A percentile compares a stretch with the other conserved stretches of the same genome.
Evolutionary conservation across 305 asterid species (phyloP).

Genomic region (Fraxinus dipetala): DNA sequence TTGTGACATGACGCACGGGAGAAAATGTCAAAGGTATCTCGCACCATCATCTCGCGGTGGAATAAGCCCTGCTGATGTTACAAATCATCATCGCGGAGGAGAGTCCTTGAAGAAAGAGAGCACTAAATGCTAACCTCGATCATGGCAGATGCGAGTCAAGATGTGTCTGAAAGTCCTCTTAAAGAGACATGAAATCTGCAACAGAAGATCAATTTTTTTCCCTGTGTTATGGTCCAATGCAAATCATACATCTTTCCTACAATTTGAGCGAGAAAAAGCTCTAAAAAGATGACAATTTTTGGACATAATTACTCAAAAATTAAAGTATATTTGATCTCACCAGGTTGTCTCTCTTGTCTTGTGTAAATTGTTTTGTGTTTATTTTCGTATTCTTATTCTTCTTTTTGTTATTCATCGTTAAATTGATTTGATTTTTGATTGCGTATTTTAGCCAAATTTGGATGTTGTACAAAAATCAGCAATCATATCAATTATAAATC

Average conservation of each 20-base stretch:
- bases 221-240: not conserved
- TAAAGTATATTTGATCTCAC: not conserved
- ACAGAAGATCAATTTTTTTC: not conserved
- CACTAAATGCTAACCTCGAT: constrained; percentile 22
- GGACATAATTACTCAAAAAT: not conserved
- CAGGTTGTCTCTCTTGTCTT: not conserved
- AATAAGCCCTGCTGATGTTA: too few relatives aligned
- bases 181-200: constrained; percentile 23
- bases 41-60: too few relatives aligned
- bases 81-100: too few relatives aligned
- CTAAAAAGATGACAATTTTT: not conserved
- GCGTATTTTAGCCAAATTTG: not conserved
- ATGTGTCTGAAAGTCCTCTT: constrained; percentile 28
- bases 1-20: too few relatives aligned
- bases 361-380: not conserved
- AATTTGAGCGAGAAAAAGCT: not conserved
- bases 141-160: constrained; percentile 22
- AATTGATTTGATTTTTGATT: not conserved
- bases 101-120: too few relatives aligned
- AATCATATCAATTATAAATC: not conserved
- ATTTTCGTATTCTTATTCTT: not conserved
- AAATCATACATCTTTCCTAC: not conserved
- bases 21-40: too few relatives aligned
- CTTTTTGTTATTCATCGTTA: not conserved
- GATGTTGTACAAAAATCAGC: not conserved